These are phyloP conservation scores for Spongispora temasekensis DNA, from an alignment of 1,284 basidiomycete species.

Conservation along the genomic window DNA sequence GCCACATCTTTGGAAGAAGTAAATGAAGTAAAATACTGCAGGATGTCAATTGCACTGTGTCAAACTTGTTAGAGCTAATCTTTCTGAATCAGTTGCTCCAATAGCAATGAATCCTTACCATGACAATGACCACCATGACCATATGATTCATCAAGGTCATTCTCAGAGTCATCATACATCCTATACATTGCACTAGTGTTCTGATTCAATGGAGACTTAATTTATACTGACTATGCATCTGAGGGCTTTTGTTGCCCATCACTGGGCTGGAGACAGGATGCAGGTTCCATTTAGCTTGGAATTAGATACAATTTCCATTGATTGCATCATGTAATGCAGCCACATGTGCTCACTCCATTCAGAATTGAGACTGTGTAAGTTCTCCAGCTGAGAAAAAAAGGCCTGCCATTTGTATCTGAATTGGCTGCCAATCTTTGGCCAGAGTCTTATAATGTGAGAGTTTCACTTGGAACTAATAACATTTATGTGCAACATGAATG, in stretches of 20 bases:
- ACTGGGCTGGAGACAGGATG: not conserved
- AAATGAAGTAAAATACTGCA: not conserved
- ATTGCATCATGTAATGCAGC: constrained; percentile 26
- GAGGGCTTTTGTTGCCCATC: not conserved
- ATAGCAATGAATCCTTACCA: not conserved
- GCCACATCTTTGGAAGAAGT: not conserved
- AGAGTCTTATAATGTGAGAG: constrained; percentile 39
- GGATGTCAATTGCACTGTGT: not conserved
- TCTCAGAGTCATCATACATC: not conserved
- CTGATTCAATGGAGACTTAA: not conserved
- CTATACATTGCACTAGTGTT: not conserved
- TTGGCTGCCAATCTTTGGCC: constrained; percentile 35
- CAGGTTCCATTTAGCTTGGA: constrained; percentile 33
- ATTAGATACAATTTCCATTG: constrained; percentile 20
- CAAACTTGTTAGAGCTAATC: not conserved
- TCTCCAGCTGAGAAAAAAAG: constrained; percentile 31
- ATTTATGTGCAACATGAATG: not conserved
- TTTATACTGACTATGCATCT: not conserved
- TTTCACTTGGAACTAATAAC: not conserved
- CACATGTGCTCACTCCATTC: constrained; percentile 25
- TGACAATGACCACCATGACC: not conserved
- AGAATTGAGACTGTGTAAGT: constrained; percentile 20
- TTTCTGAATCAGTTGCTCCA: not conserved
- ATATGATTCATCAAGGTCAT: not conserved
- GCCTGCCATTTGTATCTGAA: constrained; percentile 27